phyloP scores from a whole-genome alignment of 2,329 filamentous ascomycete genomes.

The Passalora sequoiae region DNA sequence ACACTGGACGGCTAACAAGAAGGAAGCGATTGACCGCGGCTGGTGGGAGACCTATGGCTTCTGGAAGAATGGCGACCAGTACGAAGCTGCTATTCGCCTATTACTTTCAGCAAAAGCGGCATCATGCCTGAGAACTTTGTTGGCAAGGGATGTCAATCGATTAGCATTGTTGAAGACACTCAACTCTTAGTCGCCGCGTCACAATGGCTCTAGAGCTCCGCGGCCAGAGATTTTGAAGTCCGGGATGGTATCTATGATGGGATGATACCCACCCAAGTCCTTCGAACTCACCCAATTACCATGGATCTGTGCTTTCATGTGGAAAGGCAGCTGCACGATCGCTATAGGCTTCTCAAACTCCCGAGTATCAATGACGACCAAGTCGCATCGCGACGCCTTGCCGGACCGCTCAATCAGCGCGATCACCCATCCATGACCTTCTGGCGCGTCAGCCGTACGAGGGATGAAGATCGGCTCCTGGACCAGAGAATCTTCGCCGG shows the following conservation, averaged over 20 bases:
- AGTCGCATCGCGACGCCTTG: constrained; percentile 26
- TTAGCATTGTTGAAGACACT: too few relatives aligned
- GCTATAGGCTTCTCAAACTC: constrained; percentile 38
- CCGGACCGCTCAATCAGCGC: constrained; percentile 39
- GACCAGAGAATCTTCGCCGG: constrained; percentile 41
- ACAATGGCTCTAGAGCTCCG: constrained; percentile 17
- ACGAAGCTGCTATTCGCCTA: constrained; percentile 13
- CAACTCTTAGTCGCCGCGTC: too few relatives aligned
- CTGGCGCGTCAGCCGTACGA: constrained; percentile 34
- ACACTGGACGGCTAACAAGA: constrained; percentile 8
- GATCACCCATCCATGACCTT: constrained; percentile 51
- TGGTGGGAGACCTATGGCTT: constrained; percentile 12
- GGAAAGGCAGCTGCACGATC: constrained; percentile 38
- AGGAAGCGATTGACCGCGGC: constrained; percentile 2
- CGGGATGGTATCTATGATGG: constrained; percentile 4
- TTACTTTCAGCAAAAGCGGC: too few relatives aligned
- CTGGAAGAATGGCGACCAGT: constrained; percentile 16
- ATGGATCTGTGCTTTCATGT: constrained; percentile 20
- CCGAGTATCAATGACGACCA: constrained; percentile 41
- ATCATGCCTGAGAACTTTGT: too few relatives aligned
- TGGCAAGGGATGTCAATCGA: too few relatives aligned
- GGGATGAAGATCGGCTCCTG: constrained; percentile 54
- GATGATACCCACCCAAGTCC: constrained; percentile 15
- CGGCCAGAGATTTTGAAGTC: constrained; percentile 11
- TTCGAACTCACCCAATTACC: constrained; percentile 17